Conservation (phyloP, 2,329 filamentous ascomycete genomes). For the Biscogniauxia sp. region DNA sequence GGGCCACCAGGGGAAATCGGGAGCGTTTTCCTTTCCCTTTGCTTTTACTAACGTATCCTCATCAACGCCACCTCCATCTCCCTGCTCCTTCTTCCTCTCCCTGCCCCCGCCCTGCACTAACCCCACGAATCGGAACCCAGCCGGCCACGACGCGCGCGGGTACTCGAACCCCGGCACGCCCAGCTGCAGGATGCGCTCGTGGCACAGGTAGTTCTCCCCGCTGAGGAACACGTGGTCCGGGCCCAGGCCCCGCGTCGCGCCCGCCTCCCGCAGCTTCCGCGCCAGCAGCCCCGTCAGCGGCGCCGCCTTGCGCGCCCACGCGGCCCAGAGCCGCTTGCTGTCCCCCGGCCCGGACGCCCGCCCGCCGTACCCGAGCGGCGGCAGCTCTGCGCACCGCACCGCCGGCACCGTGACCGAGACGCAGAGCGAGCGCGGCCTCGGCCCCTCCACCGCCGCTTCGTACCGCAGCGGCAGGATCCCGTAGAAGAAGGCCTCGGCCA, state of each 20-base stretch:
- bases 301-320: constrained; percentile 26
- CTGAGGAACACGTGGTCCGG: constrained; percentile 27
- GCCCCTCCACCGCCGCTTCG: constrained; percentile 27
- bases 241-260: constrained; percentile 17
- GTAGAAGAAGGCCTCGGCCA: constrained; percentile 37
- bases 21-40: constrained; percentile 5
- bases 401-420: constrained; percentile 38
- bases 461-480: constrained; percentile 35
- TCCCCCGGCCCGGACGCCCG: too few relatives aligned
- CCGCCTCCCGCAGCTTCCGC: constrained; percentile 28
- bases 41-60: not conserved
- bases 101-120: constrained; percentile 29
- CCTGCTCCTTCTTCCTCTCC: not conserved
- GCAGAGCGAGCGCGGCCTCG: constrained; percentile 29
- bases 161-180: constrained; percentile 39
- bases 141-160: constrained; percentile 37
- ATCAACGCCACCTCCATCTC: too few relatives aligned
- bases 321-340: constrained; percentile 30
- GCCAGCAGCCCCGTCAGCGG: constrained; percentile 29
- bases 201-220: constrained; percentile 36
- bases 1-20: constrained; percentile 34
- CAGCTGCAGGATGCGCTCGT: constrained; percentile 35
- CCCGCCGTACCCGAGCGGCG: constrained; percentile 30
- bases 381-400: constrained; percentile 35
- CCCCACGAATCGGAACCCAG: constrained; percentile 35